Percentiles rank a stretch among this genome's conserved stretches.
phyloP scores from a whole-genome alignment of 495 filamentous ascomycete genomes.

The Platismatia glauca region DNA sequence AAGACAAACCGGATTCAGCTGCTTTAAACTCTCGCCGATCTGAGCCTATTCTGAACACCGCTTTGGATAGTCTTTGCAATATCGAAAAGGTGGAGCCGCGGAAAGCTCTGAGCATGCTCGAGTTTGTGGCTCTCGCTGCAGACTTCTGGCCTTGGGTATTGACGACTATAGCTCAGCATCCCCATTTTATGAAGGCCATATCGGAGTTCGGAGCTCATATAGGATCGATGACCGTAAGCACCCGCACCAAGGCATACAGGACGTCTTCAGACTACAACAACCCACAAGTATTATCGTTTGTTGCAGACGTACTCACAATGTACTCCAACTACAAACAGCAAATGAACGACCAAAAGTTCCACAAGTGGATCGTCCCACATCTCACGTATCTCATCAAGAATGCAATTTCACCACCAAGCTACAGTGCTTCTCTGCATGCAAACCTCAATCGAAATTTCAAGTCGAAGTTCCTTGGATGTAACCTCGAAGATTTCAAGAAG shows the following conservation, averaged over 20 bases:
- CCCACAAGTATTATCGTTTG: conserved; percentile 66
- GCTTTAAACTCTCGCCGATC: conserved; percentile 35
- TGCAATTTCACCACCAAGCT: conserved; percentile 63
- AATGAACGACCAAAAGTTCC: conserved; percentile 53
- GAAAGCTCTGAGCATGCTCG: conserved; percentile 62
- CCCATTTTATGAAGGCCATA: conserved; percentile 58
- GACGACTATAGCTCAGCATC: conserved; percentile 62
- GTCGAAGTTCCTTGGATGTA: conserved; percentile 59
- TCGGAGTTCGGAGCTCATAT: conserved; percentile 59
- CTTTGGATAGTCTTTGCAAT: conserved; percentile 61
- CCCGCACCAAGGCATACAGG: conserved; percentile 34
- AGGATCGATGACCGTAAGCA: conserved; percentile 37
- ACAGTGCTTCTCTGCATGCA: conserved; percentile 76
- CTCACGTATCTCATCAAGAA: conserved; percentile 67
- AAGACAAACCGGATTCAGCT: conserved; percentile 39
- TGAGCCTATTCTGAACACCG: conserved; percentile 62
- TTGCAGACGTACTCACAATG: conserved; percentile 85
- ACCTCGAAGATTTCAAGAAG: conserved; percentile 65
- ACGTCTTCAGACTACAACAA: conserved; percentile 46
- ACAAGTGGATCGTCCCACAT: conserved; percentile 59
- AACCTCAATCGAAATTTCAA: conserved; percentile 81
- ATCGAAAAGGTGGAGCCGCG: conserved; percentile 54
- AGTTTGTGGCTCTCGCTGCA: conserved; percentile 76
- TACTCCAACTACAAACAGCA: conserved; percentile 76
- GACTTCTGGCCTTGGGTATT: conserved; percentile 92